Evolutionary conservation across 768 basidiomycete genomes (phyloP), one percentile per base, ranked within the genome.

Genomic region (Daedaleopsis sinensis): DNA sequence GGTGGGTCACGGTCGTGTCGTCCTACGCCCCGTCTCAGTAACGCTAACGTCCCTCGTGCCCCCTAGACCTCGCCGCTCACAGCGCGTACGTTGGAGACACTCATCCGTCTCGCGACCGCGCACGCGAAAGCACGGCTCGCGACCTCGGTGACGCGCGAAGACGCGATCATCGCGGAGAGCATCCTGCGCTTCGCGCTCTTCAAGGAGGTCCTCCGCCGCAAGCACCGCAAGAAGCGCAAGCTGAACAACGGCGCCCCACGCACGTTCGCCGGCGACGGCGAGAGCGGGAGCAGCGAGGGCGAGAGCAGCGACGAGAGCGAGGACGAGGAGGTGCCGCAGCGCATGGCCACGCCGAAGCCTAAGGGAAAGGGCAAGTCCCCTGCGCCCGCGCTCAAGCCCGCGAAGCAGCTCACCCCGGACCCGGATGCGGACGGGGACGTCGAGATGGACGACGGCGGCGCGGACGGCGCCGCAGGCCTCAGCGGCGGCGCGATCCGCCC

Each of bases 161-260:
- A 99, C 77, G 95, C 97, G 18, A 82, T 81, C 67, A 89, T 90
- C 44, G 97, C 97, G 2, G 95, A 99, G 73, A 89, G 89, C 70
- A 96, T 98, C 71, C 88, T 99, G 74, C 90, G 96, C 21, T 99
- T 94, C 75, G 97, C 97, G 6, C 84, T 99, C 37, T 99, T 95
- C 85, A 96, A 96, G 72, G 96, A 99, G 74, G 96, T 99, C 18
- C 84, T 93, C 49, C 93, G 91, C 72, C 86, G 93, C 36, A 77
- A 80, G 60, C 84, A 86, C 65, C 75, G 87, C 63, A 97, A 96
- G 82, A 91, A 93, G 77, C 84, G 92, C 71, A 94, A 91, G 78
- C 82, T 94, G 62, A 91, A 93, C 71, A 84, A 79, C 54, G 90
- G 79, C 57, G 82, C 78, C 15, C 77, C 67, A 11, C 73, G 65